Evolutionary conservation across 495 filamentous ascomycete genomes (phyloP).

Genomic region (Penicillium pancosmium): DNA sequence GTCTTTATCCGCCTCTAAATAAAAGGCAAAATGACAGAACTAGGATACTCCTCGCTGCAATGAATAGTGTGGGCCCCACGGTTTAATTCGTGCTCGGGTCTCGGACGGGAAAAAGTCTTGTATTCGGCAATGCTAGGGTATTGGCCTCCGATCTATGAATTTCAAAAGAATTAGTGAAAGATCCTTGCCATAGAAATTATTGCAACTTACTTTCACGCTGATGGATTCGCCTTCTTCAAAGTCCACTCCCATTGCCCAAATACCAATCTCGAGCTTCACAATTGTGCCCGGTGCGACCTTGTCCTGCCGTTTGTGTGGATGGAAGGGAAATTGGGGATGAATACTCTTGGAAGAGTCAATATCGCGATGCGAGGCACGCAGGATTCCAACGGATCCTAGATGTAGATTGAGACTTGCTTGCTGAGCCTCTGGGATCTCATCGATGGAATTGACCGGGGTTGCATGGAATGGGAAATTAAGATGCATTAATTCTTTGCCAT

Average conservation of each 20-base stretch:
- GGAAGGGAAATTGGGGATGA: conserved; percentile 31
- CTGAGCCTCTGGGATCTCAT: conserved; percentile 35
- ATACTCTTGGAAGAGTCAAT: conserved; percentile 22
- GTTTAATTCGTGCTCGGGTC: conserved; percentile 40
- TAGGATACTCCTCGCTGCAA: conserved; percentile 36
- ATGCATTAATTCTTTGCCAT: conserved; percentile 36
- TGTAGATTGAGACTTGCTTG: conserved; percentile 24
- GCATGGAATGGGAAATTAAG: conserved; percentile 38
- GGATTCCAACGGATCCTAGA: conserved; percentile 19
- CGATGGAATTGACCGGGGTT: conserved; percentile 31
- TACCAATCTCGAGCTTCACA: conserved; percentile 36
- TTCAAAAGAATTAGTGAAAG: not conserved
- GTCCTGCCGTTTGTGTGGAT: conserved; percentile 36
- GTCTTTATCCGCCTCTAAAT: conserved; percentile 13
- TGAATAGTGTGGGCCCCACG: conserved; percentile 35
- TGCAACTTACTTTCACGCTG: conserved; percentile 24
- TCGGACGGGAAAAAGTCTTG: conserved; percentile 32
- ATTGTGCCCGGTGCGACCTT: conserved; percentile 36
- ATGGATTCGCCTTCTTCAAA: conserved; percentile 34
- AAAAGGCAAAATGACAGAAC: conserved; percentile 40
- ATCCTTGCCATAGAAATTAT: not conserved
- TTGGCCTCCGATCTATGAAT: conserved; percentile 35
- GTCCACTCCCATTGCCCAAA: conserved; percentile 39
- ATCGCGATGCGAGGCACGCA: conserved; percentile 20
- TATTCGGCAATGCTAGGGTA: conserved; percentile 40